Base-by-base conservation (phyloP, 148 eudicot species). In the Hydrangea macrophylla region DNA sequence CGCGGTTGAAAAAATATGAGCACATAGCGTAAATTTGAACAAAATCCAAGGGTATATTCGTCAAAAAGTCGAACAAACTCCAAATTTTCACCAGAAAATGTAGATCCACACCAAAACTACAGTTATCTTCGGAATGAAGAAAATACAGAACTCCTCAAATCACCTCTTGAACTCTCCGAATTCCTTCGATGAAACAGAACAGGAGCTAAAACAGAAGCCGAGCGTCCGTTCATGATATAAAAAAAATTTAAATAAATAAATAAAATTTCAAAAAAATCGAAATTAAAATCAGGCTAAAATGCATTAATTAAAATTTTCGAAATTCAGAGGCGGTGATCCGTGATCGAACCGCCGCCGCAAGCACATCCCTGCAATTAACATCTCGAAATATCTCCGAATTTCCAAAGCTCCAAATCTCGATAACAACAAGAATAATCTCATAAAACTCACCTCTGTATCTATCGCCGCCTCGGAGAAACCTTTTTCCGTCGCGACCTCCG, bases 381-480 rank as follows among this genome's bases (percentile, higher is more conserved):
- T 18, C 53, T 17, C 23, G 5, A 0, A 18, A 45, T n/a, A 6
- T 31, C 26, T 1, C 37, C 20, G 18, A 10, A n/a, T n/a, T 64
- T 45, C 3, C 32, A 45, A 11, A 27, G 6, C 56, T 9, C 39
- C 56, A 11, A 18, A 64, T 17, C 56, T 30, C 26, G 37, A 64
- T 28, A 24, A 17, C 55, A 31, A 64, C 35, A 63, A 26, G 26
- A 64, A 63, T 35, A 63, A 42, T 27, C 27, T 48, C 35, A 18
- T 10, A 65, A 42, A 65, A 31, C 58, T 65, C 28, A 65, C 68
- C 68, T 48, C 35, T 30, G 9, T n/a, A 50, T 18, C 9, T 60
- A 1, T 28, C 28, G 25, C 24, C 39, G 33, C n/a, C 24, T 30
- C 40, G 3, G 8, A 37, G 20, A 30, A 50, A 30, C 10, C 9